phyloP scores from a whole-genome alignment of 352 stramenopile species.

The Phytophthora sansomeana region DNA sequence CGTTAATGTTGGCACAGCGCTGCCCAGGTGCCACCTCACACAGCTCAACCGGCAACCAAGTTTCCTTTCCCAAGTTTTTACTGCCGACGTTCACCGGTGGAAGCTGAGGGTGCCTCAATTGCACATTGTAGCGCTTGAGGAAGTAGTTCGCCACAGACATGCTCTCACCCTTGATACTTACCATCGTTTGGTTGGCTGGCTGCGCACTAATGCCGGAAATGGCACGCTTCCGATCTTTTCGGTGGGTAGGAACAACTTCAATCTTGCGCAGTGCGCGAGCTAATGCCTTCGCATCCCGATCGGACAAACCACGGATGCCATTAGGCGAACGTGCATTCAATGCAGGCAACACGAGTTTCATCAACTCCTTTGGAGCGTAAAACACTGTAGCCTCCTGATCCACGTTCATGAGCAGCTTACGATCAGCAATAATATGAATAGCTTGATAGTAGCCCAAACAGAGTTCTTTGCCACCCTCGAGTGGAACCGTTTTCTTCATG shows the following conservation, averaged over 20 bases:
- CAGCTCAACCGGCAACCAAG: conserved; percentile 86
- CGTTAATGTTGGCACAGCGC: conserved; percentile 76
- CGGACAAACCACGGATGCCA: conserved; percentile 47
- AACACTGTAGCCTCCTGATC: conserved; percentile 79
- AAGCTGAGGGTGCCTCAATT: conserved; percentile 67
- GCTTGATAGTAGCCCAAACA: conserved; percentile 82
- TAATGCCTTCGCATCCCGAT: conserved; percentile 46
- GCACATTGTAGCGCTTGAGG: conserved; percentile 59
- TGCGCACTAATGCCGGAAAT: conserved; percentile 63
- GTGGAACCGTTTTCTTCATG: conserved; percentile 61
- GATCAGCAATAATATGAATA: conserved; percentile 58
- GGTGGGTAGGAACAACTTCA: conserved; percentile 61
- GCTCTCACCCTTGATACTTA: conserved; percentile 57
- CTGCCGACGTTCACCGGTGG: conserved; percentile 79
- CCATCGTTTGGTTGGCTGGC: conserved; percentile 52
- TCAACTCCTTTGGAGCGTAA: conserved; percentile 58
- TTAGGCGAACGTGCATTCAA: conserved; percentile 45
- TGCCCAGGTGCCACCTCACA: conserved; percentile 79
- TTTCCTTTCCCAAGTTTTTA: conserved; percentile 48
- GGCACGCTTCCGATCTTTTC: conserved; percentile 61
- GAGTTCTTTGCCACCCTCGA: conserved; percentile 72
- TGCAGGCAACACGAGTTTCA: conserved; percentile 56
- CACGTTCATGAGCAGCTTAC: conserved; percentile 75
- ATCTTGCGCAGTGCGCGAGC: conserved; percentile 60
- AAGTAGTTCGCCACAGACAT: conserved; percentile 76